phyloP scores from a whole-genome alignment of 1,139 yeast species.

The Arxiozyma bovina region DNA sequence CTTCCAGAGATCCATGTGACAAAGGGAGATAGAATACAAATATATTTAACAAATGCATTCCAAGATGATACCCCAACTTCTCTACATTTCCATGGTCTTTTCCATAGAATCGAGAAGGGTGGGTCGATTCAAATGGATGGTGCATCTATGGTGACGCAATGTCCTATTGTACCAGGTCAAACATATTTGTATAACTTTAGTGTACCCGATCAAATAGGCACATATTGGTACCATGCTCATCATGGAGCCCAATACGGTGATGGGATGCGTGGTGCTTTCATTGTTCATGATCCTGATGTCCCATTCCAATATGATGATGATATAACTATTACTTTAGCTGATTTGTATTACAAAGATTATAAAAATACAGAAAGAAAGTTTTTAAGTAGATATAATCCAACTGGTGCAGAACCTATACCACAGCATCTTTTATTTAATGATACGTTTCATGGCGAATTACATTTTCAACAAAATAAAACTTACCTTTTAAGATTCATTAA shows the following conservation, averaged over 20 bases:
- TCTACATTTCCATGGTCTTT: conserved; percentile 69
- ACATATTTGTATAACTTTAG: conserved; percentile 57
- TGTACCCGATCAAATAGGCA: conserved; percentile 57
- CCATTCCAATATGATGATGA: conserved; percentile 59
- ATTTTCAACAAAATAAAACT: conserved; percentile 52
- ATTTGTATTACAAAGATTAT: conserved; percentile 52
- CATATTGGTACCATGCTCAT: conserved; percentile 82
- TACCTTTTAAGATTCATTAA: conserved; percentile 57
- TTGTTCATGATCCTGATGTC: conserved; percentile 48
- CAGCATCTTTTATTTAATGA: conserved; percentile 58
- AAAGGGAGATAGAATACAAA: conserved; percentile 51
- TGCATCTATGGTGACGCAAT: conserved; percentile 67
- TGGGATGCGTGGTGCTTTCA: conserved; percentile 65
- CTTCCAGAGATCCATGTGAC: conserved; percentile 58
- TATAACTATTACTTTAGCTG: conserved; percentile 46
- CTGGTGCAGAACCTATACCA: conserved; percentile 79
- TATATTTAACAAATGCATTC: conserved; percentile 53
- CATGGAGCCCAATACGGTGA: conserved; percentile 69
- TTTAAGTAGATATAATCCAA: conserved; percentile 59
- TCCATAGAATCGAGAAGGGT: conserved; percentile 42
- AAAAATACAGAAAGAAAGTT: conserved; percentile 40
- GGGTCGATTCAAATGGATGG: conserved; percentile 60
- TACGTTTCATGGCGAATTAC: conserved; percentile 48
- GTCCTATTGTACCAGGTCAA: conserved; percentile 64
- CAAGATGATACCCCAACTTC: conserved; percentile 40